Percentiles rank a stretch among this genome's conserved stretches.
These are phyloP conservation scores for Penicillium digitatum DNA, from an alignment of 2,329 filamentous ascomycete species.

Conservation along the genomic window DNA sequence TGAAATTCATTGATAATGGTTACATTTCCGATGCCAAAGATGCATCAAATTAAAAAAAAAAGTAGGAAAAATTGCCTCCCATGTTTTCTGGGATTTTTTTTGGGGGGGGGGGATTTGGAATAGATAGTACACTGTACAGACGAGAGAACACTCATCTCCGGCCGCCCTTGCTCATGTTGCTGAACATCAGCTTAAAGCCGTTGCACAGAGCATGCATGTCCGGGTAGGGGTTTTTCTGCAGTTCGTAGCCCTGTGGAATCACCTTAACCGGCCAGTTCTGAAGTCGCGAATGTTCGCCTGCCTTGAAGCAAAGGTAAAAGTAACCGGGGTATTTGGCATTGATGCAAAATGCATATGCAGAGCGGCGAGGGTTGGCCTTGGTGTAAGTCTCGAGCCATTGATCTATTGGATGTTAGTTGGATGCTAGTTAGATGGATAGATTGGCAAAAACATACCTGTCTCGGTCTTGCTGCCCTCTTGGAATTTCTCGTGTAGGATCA, in stretches of 20 bases:
- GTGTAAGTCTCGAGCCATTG: slow-evolving; percentile 95
- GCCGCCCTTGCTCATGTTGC: slow-evolving; percentile 53
- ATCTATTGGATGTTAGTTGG: slow-evolving; percentile 52
- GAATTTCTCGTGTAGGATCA: slow-evolving; percentile 92
- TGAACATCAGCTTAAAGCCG: slow-evolving; percentile 86
- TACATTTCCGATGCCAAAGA: slow-evolving; percentile 18
- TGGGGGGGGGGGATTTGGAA: not conserved
- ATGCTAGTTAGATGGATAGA: not conserved
- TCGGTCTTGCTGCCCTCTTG: slow-evolving; percentile 74
- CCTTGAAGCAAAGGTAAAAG: slow-evolving; percentile 96
- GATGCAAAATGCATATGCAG: slow-evolving; percentile 92
- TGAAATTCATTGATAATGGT: slow-evolving; percentile 8
- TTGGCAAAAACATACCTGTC: slow-evolving; percentile 63
- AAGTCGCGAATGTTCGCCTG: slow-evolving; percentile 67
- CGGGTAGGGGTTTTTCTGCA: slow-evolving; percentile 83
- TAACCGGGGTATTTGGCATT: slow-evolving; percentile 89
- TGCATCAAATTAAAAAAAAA: slow-evolving; percentile 22
- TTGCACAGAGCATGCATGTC: slow-evolving; percentile 95
- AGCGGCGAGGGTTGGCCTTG: slow-evolving; percentile 89
- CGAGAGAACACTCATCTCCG: slow-evolving; percentile 23
- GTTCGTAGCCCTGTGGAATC: slow-evolving; percentile 87
- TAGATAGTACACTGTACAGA: slow-evolving; percentile 26
- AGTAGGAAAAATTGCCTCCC: slow-evolving; percentile 9
- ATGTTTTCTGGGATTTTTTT: slow-evolving; percentile 10
- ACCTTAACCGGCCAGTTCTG: slow-evolving; percentile 83